Evolutionary conservation across 768 basidiomycete genomes (phyloP).

Genomic region (Favolaschia claudopus): DNA sequence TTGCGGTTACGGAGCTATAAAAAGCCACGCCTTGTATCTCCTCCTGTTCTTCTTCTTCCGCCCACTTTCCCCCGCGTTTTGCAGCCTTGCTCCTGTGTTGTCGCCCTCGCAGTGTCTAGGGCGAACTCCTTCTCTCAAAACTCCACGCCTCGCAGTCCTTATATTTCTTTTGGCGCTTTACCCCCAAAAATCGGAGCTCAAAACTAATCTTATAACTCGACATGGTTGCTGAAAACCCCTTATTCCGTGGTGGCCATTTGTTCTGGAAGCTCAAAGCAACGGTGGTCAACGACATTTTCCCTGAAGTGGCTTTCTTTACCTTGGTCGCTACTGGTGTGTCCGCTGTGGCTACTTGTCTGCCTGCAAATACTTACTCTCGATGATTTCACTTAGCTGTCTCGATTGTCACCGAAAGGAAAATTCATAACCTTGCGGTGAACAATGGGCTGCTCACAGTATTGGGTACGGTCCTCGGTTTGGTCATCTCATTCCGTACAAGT

Average conservation of each 20-base stretch:
- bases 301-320: conserved; percentile 67
- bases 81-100: not conserved
- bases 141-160: conserved; percentile 24
- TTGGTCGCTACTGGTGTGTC: conserved; percentile 61
- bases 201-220: not conserved
- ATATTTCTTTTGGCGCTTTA: conserved; percentile 14
- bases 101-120: conserved; percentile 14
- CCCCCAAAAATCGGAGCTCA: too few relatives aligned
- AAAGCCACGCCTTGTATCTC: too few relatives aligned
- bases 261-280: conserved; percentile 49
- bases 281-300: conserved; percentile 71
- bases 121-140: conserved; percentile 12
- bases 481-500: conserved; percentile 76
- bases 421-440: conserved; percentile 14
- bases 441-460: conserved; percentile 65
- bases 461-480: conserved; percentile 76
- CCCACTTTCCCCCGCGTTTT: not conserved
- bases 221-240: conserved; percentile 39
- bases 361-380: not conserved
- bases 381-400: conserved; percentile 12
- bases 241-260: conserved; percentile 39
- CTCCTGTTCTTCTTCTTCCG: not conserved
- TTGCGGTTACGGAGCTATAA: too few relatives aligned
- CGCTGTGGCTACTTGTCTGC: not conserved
- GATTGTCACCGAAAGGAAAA: conserved; percentile 15